These are phyloP conservation scores for Xerocomellus intermedius DNA, from an alignment of 768 basidiomycete species.

Conservation along the genomic window DNA sequence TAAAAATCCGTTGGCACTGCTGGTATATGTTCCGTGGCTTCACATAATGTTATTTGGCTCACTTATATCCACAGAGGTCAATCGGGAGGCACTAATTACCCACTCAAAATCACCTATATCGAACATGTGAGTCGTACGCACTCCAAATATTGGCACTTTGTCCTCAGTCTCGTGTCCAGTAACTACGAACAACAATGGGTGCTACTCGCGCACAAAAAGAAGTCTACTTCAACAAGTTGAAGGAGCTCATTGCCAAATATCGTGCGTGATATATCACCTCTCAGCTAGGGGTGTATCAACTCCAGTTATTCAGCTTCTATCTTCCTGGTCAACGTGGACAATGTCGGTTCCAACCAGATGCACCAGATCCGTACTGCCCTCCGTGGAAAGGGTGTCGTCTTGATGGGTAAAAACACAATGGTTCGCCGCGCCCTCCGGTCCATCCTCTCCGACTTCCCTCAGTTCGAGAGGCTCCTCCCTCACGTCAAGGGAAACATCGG, in stretches of 20 bases:
- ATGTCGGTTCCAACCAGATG: slow-evolving; percentile 99
- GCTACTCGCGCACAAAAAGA: slow-evolving; percentile 87
- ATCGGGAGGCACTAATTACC: slow-evolving; percentile 78
- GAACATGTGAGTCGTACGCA: slow-evolving; percentile 25
- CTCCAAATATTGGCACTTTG: not conserved
- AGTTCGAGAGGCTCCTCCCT: slow-evolving; percentile 95
- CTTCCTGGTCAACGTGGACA: slow-evolving; percentile 99
- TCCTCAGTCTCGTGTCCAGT: slow-evolving; percentile 9
- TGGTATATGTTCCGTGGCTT: slow-evolving; percentile 43
- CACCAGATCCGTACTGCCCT: slow-evolving; percentile 95
- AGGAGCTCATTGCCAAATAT: slow-evolving; percentile 87
- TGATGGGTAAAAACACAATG: slow-evolving; percentile 99
- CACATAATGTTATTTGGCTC: not conserved
- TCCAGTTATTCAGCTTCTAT: slow-evolving; percentile 71
- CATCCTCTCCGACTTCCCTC: slow-evolving; percentile 85
- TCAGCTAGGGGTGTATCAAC: not conserved
- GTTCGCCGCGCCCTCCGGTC: slow-evolving; percentile 96
- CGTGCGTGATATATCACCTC: slow-evolving; percentile 51
- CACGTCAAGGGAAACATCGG: slow-evolving; percentile 97
- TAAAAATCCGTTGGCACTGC: slow-evolving; percentile 93
- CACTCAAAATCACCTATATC: slow-evolving; percentile 23
- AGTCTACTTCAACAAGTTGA: slow-evolving; percentile 89
- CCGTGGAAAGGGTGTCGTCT: slow-evolving; percentile 92
- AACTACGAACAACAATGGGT: slow-evolving; percentile 69
- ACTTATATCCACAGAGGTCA: slow-evolving; percentile 64